A percentile compares a stretch with the other conserved stretches of the same genome.
Conservation (phyloP, 306 rosid genomes). For the Vigna radiata region DNA sequence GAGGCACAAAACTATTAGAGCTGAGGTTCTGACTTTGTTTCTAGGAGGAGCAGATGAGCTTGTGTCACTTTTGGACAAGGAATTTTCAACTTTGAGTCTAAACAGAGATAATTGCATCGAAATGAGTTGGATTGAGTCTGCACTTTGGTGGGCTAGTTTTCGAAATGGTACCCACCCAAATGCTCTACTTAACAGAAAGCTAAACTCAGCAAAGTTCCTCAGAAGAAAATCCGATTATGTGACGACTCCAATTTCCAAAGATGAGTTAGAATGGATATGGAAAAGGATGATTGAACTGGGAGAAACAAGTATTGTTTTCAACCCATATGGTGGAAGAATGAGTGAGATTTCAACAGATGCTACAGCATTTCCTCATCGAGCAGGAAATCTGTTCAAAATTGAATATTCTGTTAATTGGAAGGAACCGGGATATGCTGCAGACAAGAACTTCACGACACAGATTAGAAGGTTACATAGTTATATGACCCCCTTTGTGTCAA, state of each 20-base stretch:
- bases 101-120: conserved; percentile 5
- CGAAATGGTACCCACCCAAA: background rate
- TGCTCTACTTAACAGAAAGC: background rate
- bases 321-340: conserved; percentile 3
- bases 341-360: background rate
- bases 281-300: conserved; percentile 6
- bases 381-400: background rate
- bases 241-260: background rate
- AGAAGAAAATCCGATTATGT: conserved; percentile 16
- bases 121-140: conserved; percentile 8
- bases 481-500: background rate
- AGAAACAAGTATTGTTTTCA: background rate
- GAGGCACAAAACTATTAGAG: background rate
- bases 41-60: background rate
- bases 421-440: background rate
- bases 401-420: background rate
- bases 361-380: conserved; percentile 7
- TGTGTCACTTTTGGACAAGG: background rate
- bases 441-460: background rate
- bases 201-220: background rate
- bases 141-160: background rate
- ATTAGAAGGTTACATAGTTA: background rate
- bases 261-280: conserved; percentile 5
- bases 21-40: background rate
- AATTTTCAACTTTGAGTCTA: background rate